phyloP scores from a whole-genome alignment of 768 basidiomycete genomes.

The Collybia nuda region DNA sequence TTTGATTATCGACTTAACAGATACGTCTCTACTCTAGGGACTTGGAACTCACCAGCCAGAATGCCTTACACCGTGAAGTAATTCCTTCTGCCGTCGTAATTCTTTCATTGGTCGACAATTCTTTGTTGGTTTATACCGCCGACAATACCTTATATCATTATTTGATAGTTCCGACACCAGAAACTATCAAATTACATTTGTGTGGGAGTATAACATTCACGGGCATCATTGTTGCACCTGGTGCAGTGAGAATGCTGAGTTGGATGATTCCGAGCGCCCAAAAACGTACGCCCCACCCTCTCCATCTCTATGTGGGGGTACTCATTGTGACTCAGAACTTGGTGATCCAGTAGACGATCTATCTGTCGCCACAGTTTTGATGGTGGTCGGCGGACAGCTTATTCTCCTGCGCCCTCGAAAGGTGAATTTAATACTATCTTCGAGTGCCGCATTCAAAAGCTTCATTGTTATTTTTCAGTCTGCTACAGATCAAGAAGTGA shows the following conservation, averaged over 20 bases:
- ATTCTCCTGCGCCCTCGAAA: slow-evolving; percentile 88
- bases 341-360: slow-evolving; percentile 95
- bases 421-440: slow-evolving; percentile 33
- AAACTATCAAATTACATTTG: slow-evolving; percentile 80
- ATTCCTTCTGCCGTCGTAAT: slow-evolving; percentile 79
- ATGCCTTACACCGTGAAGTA: slow-evolving; percentile 79
- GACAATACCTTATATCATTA: slow-evolving; percentile 95
- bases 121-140: slow-evolving; percentile 88
- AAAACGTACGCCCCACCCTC: slow-evolving; percentile 67
- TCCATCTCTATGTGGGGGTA: background rate
- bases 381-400: slow-evolving; percentile 92
- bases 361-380: slow-evolving; percentile 90
- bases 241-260: slow-evolving; percentile 84
- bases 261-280: slow-evolving; percentile 97
- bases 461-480: slow-evolving; percentile 43
- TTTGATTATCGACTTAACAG: slow-evolving; percentile 35
- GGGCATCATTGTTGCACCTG: slow-evolving; percentile 84
- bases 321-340: slow-evolving; percentile 55
- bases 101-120: slow-evolving; percentile 91
- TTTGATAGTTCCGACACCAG: slow-evolving; percentile 80
- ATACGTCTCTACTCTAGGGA: slow-evolving; percentile 94
- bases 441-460: too few species aligned
- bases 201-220: slow-evolving; percentile 95
- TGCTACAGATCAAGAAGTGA: slow-evolving; percentile 76
- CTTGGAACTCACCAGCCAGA: slow-evolving; percentile 78